These are phyloP conservation scores for Aspergillus phoenicis DNA, from an alignment of 2,329 filamentous ascomycete genomes.

Conservation along the genomic window DNA sequence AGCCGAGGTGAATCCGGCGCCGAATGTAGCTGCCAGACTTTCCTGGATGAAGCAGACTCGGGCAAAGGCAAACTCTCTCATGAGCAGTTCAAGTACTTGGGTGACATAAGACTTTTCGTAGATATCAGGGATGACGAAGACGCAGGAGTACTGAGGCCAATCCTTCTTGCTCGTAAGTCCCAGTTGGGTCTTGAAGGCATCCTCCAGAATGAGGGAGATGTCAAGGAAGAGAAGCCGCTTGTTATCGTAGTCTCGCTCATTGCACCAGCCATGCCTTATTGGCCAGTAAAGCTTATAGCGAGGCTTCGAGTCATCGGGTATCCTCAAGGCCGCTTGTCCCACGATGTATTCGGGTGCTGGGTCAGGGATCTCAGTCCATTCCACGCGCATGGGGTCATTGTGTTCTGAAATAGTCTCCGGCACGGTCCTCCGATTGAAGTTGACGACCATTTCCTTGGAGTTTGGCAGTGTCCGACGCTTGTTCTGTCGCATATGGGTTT, in stretches of 20 bases:
- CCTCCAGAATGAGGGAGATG: conserved; percentile 82
- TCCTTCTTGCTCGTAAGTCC: conserved; percentile 75
- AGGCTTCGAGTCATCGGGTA: conserved; percentile 85
- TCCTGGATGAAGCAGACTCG: conserved; percentile 94
- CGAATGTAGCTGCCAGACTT: conserved; percentile 90
- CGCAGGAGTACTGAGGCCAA: conserved; percentile 89
- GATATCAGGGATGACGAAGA: conserved; percentile 95
- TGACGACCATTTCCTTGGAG: conserved; percentile 91
- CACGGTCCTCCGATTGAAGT: conserved; percentile 83
- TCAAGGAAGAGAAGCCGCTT: conserved; percentile 82
- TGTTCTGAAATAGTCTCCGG: conserved; percentile 89
- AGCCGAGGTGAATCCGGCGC: conserved; percentile 88
- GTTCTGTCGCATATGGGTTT: conserved; percentile 85
- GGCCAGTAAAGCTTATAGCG: conserved; percentile 95
- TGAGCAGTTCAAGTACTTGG: conserved; percentile 77
- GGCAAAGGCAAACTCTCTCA: conserved; percentile 87
- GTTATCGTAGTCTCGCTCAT: conserved; percentile 83
- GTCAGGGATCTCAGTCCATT: conserved; percentile 82
- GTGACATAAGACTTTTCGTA: conserved; percentile 95
- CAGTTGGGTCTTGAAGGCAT: conserved; percentile 82
- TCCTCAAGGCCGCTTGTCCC: conserved; percentile 77
- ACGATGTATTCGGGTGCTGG: conserved; percentile 77
- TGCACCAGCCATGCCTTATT: conserved; percentile 80
- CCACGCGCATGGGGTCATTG: conserved; percentile 89
- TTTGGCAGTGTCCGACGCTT: conserved; percentile 96